Conservation (phyloP, 1,139 yeast species). For the Kodamaea derodonti region DNA sequence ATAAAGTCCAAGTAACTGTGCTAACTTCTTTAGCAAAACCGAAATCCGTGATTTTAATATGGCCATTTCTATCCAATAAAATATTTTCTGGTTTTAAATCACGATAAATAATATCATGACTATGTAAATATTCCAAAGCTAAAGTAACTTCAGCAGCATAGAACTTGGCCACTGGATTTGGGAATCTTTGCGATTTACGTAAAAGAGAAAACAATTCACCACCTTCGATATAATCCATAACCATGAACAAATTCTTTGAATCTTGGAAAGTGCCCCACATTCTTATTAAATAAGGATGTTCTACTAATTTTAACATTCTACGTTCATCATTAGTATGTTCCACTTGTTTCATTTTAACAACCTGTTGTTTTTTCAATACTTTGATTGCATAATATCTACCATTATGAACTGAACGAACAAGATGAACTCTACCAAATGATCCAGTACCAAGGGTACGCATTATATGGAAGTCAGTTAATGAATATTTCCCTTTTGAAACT, state of each 20-base stretch:
- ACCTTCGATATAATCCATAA: slow-evolving; percentile 64
- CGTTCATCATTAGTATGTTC: slow-evolving; percentile 64
- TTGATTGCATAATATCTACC: slow-evolving; percentile 60
- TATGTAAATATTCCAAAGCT: slow-evolving; percentile 56
- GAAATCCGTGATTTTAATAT: slow-evolving; percentile 57
- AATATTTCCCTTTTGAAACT: slow-evolving; percentile 54
- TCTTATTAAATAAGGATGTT: slow-evolving; percentile 56
- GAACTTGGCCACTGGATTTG: slow-evolving; percentile 61
- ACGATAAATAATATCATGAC: slow-evolving; percentile 55
- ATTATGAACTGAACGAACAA: slow-evolving; percentile 55
- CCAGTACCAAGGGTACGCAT: slow-evolving; percentile 60
- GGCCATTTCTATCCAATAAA: slow-evolving; percentile 54
- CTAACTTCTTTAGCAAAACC: slow-evolving; percentile 62
- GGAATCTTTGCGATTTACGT: slow-evolving; percentile 57
- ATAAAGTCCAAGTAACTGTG: slow-evolving; percentile 57
- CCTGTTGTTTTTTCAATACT: slow-evolving; percentile 54
- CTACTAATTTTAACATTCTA: slow-evolving; percentile 51
- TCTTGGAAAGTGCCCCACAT: slow-evolving; percentile 70
- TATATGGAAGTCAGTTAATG: slow-evolving; percentile 49
- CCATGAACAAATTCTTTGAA: slow-evolving; percentile 52
- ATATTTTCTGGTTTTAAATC: slow-evolving; percentile 62
- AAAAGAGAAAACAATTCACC: slow-evolving; percentile 56
- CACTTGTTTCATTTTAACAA: slow-evolving; percentile 58
- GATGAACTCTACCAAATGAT: slow-evolving; percentile 59
- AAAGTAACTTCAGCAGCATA: slow-evolving; percentile 60